Percentiles rank a stretch among this genome's conserved stretches.
phyloP scores from a whole-genome alignment of 2,329 filamentous ascomycete genomes.

The Aaosphaeria pasadenensis region DNA sequence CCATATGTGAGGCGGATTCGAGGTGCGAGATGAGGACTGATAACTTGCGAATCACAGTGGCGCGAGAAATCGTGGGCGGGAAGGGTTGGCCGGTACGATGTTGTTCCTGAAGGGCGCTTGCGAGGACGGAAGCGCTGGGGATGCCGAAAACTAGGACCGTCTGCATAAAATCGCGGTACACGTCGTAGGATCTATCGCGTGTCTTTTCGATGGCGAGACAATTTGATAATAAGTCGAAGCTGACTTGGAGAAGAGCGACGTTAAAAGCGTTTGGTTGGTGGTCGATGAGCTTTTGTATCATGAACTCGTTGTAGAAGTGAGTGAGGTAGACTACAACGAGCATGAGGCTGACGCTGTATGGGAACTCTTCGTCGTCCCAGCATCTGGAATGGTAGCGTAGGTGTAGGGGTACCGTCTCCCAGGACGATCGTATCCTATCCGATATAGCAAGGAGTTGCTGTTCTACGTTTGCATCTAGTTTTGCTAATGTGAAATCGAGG shows the following conservation, averaged over 20 bases:
- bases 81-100: conserved; percentile 23
- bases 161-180: conserved; percentile 28
- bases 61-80: conserved; percentile 28
- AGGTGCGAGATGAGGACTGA: conserved; percentile 40
- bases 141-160: conserved; percentile 27
- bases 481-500: conserved; percentile 12
- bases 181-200: conserved; percentile 29
- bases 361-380: conserved; percentile 22
- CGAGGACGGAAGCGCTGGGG: conserved; percentile 25
- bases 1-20: conserved; percentile 26
- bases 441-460: conserved; percentile 27
- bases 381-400: conserved; percentile 27
- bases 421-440: conserved; percentile 20
- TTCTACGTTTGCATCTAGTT: conserved; percentile 6
- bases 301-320: conserved; percentile 35
- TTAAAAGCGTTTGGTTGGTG: conserved; percentile 20
- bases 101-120: conserved; percentile 27
- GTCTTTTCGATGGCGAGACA: not conserved
- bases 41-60: conserved; percentile 38
- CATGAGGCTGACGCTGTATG: conserved; percentile 30
- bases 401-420: conserved; percentile 25
- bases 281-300: conserved; percentile 31
- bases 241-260: conserved; percentile 24
- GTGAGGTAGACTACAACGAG: conserved; percentile 29
- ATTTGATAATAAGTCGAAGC: conserved; percentile 19